A percentile compares a stretch with the other conserved stretches of the same genome.
Evolutionary conservation across 2,329 filamentous ascomycete species (phyloP).

Genomic region (Geosmithia morbida): DNA sequence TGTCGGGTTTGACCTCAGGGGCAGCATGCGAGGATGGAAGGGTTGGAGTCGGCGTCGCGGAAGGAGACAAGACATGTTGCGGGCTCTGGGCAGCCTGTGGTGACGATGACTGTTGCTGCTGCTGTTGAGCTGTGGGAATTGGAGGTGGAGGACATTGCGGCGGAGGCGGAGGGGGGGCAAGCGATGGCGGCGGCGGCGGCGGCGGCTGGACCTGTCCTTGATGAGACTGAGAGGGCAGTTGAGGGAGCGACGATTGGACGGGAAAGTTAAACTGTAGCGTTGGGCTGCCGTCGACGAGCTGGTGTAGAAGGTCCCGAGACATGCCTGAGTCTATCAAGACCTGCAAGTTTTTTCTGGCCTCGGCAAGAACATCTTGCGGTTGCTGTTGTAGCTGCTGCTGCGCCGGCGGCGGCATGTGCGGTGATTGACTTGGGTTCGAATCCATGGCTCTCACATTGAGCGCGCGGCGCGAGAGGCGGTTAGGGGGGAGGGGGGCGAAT

Average conservation of each 20-base stretch:
- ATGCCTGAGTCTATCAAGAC: conserved; percentile 29
- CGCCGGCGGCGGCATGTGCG: conserved; percentile 1
- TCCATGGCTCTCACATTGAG: conserved; percentile 19
- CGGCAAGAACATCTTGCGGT: conserved; percentile 26
- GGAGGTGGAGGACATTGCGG: conserved; percentile 18
- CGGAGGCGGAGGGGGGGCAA: conserved; percentile 14
- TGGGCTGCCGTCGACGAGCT: conserved; percentile 23
- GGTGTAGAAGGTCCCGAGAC: conserved; percentile 25
- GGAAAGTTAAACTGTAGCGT: conserved; percentile 14
- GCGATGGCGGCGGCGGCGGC: conserved; percentile 5
- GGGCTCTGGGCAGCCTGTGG: neutral
- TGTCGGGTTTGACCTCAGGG: neutral
- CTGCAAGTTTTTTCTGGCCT: conserved; percentile 29
- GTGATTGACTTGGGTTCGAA: conserved; percentile 11
- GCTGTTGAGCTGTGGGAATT: conserved; percentile 6
- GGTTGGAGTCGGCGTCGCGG: neutral
- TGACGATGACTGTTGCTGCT: neutral
- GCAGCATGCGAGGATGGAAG: neutral
- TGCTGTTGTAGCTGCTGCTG: conserved; percentile 10
- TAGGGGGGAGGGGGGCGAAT: neutral
- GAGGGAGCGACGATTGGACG: conserved; percentile 3
- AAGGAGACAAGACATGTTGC: neutral
- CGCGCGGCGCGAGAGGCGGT: neutral
- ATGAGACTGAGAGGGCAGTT: conserved; percentile 6
- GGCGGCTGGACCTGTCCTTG: conserved; percentile 2